Conservation (phyloP, 768 basidiomycete genomes). For the Pleurotus eryngii region DNA sequence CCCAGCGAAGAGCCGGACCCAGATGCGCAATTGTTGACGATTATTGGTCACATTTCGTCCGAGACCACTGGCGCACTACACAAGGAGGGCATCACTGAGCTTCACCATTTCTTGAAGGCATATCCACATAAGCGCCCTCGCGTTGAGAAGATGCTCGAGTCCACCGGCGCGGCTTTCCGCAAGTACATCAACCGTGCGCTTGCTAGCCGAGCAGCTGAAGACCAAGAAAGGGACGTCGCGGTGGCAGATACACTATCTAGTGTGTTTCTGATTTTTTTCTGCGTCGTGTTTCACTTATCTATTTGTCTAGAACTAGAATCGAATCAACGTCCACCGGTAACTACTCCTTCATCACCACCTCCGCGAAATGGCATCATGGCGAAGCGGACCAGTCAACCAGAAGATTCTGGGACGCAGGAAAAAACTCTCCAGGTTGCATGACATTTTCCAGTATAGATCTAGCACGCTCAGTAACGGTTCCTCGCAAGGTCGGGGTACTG, state of each 20-base stretch:
- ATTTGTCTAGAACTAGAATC: constrained; percentile 56
- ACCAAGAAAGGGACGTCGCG: constrained; percentile 73
- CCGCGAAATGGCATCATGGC: constrained; percentile 25
- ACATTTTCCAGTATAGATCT: constrained; percentile 80
- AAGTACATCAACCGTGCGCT: constrained; percentile 89
- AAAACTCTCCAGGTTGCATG: constrained; percentile 70
- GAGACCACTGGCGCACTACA: constrained; percentile 87
- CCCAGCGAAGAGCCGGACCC: constrained; percentile 82
- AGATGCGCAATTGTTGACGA: constrained; percentile 75
- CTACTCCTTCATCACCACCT: constrained; percentile 25
- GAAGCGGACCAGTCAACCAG: constrained; percentile 23
- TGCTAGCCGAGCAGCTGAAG: constrained; percentile 84
- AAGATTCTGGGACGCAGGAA: constrained; percentile 48
- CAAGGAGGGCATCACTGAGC: constrained; percentile 91
- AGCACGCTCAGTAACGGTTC: constrained; percentile 55
- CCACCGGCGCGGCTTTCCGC: constrained; percentile 85
- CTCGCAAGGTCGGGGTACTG: constrained; percentile 22
- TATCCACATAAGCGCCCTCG: constrained; percentile 80
- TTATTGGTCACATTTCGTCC: constrained; percentile 85
- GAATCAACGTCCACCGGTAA: constrained; percentile 34
- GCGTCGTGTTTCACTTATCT: constrained; percentile 8
- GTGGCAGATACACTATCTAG: constrained; percentile 84
- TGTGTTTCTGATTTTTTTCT: constrained; percentile 31
- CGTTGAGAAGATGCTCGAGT: constrained; percentile 86
- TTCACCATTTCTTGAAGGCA: constrained; percentile 90